Conservation (phyloP, 2,329 filamentous ascomycete species). For the Fusarium subtropicale region DNA sequence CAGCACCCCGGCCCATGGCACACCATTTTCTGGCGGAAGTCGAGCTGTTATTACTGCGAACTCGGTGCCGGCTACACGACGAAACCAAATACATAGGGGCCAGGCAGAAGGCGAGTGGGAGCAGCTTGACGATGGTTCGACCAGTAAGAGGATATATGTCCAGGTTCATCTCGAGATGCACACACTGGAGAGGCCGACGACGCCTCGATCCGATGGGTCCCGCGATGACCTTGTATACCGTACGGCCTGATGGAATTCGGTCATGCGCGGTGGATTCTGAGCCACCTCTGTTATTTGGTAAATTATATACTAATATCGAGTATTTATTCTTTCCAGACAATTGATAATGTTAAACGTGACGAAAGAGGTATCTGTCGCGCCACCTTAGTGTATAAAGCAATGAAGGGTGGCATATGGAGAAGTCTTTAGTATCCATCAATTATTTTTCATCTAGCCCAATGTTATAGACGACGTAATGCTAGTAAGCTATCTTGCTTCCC, state of each 20-base stretch:
- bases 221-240: not conserved
- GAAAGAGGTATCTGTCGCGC: not conserved
- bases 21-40: conserved; percentile 1
- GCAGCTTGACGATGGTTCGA: not conserved
- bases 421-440: too few relatives aligned
- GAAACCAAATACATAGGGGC: not conserved
- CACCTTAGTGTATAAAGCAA: not conserved
- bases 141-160: conserved; percentile 10
- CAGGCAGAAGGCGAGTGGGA: conserved; percentile 4
- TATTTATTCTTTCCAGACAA: not conserved
- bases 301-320: not conserved
- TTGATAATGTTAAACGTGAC: rapidly evolving
- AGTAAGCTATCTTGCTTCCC: too few relatives aligned
- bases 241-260: not conserved
- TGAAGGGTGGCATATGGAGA: not conserved
- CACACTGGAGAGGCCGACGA: not conserved
- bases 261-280: not conserved
- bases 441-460: not conserved
- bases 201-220: not conserved
- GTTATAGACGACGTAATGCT: too few relatives aligned
- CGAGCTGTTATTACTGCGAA: conserved; percentile 4
- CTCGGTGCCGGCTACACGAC: not conserved
- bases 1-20: conserved; percentile 1
- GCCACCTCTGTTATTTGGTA: not conserved
- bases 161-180: conserved; percentile 24